A percentile compares a stretch with the other conserved stretches of the same genome.
Evolutionary conservation across 371 early-diverging fungal species (phyloP).

Genomic region (Funneliformis caledonium): DNA sequence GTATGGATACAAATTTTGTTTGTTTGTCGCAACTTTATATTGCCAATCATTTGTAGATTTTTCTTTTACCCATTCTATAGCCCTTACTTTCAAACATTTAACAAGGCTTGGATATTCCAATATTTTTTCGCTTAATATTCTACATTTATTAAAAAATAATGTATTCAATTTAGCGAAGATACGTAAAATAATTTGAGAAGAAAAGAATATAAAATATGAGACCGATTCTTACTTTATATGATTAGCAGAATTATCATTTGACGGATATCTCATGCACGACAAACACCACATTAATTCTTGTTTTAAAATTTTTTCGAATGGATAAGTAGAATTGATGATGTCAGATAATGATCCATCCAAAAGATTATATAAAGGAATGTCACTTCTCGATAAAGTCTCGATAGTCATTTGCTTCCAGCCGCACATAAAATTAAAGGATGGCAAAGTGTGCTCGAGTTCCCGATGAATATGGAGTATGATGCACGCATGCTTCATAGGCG

Average conservation of each 20-base stretch:
- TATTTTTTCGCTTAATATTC: background rate
- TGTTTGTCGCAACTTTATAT: slow-evolving; percentile 14
- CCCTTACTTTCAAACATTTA: background rate
- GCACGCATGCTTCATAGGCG: slow-evolving; percentile 29
- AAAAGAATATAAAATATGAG: background rate
- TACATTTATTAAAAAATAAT: background rate
- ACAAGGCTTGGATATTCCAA: background rate
- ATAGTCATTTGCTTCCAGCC: slow-evolving; percentile 38
- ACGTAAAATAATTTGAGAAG: background rate
- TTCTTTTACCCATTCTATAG: slow-evolving; percentile 29
- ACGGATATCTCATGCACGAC: slow-evolving; percentile 32
- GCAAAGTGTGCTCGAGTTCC: background rate
- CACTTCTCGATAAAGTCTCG: slow-evolving; percentile 18
- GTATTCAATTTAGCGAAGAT: background rate
- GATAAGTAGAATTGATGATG: slow-evolving; percentile 24
- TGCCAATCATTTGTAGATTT: slow-evolving; percentile 29
- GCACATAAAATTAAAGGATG: slow-evolving; percentile 36
- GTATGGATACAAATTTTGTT: slow-evolving; percentile 18
- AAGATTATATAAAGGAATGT: background rate
- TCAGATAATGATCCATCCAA: background rate
- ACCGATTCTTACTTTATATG: slow-evolving; percentile 19
- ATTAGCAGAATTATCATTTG: background rate
- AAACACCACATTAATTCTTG: slow-evolving; percentile 40
- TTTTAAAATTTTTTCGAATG: slow-evolving; percentile 35
- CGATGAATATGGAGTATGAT: slow-evolving; percentile 40